Evolutionary conservation across 2,329 filamentous ascomycete species (phyloP).

Genomic region (Fusarium anguioides): DNA sequence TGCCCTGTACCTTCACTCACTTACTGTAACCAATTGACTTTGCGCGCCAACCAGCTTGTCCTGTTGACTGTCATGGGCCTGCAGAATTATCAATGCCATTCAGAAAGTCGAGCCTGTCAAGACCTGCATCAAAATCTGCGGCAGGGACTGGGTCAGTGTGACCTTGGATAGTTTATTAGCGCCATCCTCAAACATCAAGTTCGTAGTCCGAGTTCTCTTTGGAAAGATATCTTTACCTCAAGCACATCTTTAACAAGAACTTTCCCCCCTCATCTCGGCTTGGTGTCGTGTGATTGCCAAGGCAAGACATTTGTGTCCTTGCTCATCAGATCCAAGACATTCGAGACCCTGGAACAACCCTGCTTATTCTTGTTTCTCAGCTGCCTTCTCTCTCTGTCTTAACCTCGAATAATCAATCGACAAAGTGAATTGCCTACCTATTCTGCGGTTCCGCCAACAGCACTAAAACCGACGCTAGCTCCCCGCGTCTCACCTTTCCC

Average conservation of each 20-base stretch:
- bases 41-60: conserved; percentile 34
- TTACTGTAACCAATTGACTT: conserved; percentile 23
- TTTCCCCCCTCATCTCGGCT: neutral
- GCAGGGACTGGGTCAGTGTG: conserved; percentile 7
- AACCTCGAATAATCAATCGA: conserved; percentile 9
- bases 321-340: neutral
- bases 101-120: conserved; percentile 5
- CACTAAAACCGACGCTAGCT: conserved; percentile 45
- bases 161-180: conserved; percentile 21
- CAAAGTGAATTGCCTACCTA: conserved; percentile 1
- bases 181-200: conserved; percentile 13
- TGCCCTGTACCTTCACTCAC: neutral
- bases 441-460: conserved; percentile 40
- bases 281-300: neutral
- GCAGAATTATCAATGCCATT: conserved; percentile 10
- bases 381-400: conserved; percentile 1
- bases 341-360: neutral
- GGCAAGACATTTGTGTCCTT: neutral
- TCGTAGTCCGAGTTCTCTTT: conserved; percentile 1
- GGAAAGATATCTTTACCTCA: neutral
- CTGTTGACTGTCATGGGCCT: conserved; percentile 25
- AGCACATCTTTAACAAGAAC: neutral
- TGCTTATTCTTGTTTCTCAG: neutral
- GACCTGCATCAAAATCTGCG: neutral
- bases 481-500: conserved; percentile 44